Conservation (phyloP, 192 early-diverging fungal species). For the Pilaira anomala region DNA sequence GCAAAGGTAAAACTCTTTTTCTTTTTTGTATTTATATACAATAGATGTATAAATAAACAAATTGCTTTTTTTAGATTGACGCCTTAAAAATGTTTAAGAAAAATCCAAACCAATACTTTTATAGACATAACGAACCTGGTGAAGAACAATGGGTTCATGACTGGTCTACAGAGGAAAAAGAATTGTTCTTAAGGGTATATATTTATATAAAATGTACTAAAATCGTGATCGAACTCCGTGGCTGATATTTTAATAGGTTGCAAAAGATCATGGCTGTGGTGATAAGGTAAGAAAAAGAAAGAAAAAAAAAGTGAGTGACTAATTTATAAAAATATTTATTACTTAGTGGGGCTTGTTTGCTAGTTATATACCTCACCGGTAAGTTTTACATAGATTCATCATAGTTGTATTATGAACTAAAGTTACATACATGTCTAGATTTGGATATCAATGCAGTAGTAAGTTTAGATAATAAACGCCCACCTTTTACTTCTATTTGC, state of each 20-base stretch:
- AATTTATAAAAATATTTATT: neutral
- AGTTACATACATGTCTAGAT: constrained; percentile 21
- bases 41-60: neutral
- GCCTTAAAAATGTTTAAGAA: constrained; percentile 68
- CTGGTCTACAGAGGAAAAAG: constrained; percentile 64
- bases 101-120: constrained; percentile 77
- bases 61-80: constrained; percentile 26
- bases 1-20: constrained; percentile 21
- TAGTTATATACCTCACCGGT: constrained; percentile 57
- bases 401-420: constrained; percentile 3
- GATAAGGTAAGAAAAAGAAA: constrained; percentile 40
- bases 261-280: constrained; percentile 49
- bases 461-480: constrained; percentile 9
- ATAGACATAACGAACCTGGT: constrained; percentile 74
- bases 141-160: constrained; percentile 73
- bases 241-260: constrained; percentile 32
- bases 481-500: neutral
- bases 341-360: constrained; percentile 55
- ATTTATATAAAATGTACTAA: constrained; percentile 28
- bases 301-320: neutral
- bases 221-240: neutral
- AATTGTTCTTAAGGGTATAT: constrained; percentile 53
- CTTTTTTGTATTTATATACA: neutral
- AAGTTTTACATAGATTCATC: neutral
- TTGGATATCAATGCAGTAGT: constrained; percentile 62